Conservation (phyloP, 176 grass and related monocot species). For the Phragmites australis region DNA sequence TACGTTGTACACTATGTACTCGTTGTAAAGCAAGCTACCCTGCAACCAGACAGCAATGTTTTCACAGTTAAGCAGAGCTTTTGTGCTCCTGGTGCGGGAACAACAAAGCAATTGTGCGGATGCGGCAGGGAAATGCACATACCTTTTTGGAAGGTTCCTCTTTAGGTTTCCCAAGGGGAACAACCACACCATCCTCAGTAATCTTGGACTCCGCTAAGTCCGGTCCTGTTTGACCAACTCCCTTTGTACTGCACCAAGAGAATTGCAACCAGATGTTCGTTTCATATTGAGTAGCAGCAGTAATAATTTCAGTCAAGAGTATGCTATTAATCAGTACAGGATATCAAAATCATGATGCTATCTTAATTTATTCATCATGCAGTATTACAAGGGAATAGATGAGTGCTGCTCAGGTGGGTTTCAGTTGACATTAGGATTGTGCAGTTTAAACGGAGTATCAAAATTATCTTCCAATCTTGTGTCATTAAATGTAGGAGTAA, state of each 20-base stretch:
- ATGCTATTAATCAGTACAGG: constrained; percentile 3
- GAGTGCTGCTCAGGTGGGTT: not conserved
- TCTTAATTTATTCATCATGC: not conserved
- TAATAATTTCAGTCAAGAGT: not conserved
- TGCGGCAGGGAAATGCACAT: not conserved
- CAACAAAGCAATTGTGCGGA: not conserved
- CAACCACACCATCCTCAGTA: constrained; percentile 59
- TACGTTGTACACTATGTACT: constrained; percentile 89
- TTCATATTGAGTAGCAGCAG: constrained; percentile 3
- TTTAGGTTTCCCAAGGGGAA: constrained; percentile 80
- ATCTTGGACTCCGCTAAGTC: constrained; percentile 52
- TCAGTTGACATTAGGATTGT: not conserved
- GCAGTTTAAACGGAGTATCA: not conserved
- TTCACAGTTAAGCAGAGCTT: not conserved
- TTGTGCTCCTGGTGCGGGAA: not conserved
- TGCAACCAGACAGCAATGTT: constrained; percentile 45
- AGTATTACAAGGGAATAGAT: not conserved
- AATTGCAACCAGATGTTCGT: constrained; percentile 28
- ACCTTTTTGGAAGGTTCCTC: constrained; percentile 56
- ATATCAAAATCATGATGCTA: constrained; percentile 1
- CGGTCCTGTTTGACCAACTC: constrained; percentile 63
- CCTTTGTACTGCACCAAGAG: constrained; percentile 76
- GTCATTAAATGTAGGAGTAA: not conserved
- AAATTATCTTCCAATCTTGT: not conserved
- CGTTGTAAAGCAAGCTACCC: constrained; percentile 89